Base-by-base conservation (phyloP, 176 grass and related monocot species). In the Calamus simplicifolius region DNA sequence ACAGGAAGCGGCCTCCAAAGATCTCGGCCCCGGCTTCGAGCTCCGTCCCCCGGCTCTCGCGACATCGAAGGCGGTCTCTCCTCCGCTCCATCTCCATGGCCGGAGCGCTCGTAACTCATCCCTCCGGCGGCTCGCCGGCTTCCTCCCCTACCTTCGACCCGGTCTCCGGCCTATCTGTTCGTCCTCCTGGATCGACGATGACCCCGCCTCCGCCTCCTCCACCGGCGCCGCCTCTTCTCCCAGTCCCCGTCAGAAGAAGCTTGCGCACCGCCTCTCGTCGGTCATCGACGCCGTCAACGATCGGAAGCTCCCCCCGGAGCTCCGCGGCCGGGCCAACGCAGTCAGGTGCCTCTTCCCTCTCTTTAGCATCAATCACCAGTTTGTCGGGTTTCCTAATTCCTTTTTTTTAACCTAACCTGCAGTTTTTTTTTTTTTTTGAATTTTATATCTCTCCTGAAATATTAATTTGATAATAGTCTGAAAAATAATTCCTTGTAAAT, bases 271-370 rank as follows among this genome's bases (percentile, higher is more conserved):
- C 80, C 67, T 89, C 1, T 71, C 82, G 18, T 29, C 82, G 10
- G 90, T 83, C n/a, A 69, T 76, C 25, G 85, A 95, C 26, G 85
- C 79, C 73, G 70, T 89, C 66, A 84, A 86, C 67, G 82, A 95
- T 16, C 82, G 82, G 48, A 89, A 84, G 77, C 82, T 95, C 8
- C 82, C 85, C 26, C 74, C 85, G 8, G 77, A 95, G 62, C 82
- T 95, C 21, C 85, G 79, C 3, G 79, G 73, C 3, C 54, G 79
- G 50, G 54, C 72, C 15, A 95, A 89, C 74, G 85, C 82, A 4
- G 62, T 89, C 57, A 86, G 89, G 89, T 89, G 29, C 48, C 55
- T 10, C 2, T 0, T 18, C 25, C 30, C 38, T 12, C 29, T 64
- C 27, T 21, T 67, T 7, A 30, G 21, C 25, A 1, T 49, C 8